Conservation (phyloP, 306 rosid genomes). For the Begonia masoniana region DNA sequence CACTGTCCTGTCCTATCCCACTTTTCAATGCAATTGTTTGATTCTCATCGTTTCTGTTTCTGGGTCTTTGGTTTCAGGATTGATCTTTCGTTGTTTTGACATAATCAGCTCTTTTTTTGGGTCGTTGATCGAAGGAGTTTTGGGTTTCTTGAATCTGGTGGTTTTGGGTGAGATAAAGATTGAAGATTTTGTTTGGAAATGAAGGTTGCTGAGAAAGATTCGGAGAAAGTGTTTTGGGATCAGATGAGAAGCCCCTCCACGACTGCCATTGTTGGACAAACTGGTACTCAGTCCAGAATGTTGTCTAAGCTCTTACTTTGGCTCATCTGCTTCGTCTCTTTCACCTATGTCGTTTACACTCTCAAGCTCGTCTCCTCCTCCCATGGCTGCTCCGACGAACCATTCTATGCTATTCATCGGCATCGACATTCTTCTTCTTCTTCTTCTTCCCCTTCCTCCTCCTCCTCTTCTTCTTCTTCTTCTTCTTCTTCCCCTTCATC, state of each 20-base stretch:
- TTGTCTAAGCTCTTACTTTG: constrained; percentile 46
- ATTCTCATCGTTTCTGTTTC: neutral
- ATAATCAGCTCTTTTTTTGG: neutral
- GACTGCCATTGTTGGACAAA: constrained; percentile 19
- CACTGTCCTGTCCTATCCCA: constrained; percentile 6
- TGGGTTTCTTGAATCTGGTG: neutral
- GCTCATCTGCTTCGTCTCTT: constrained; percentile 56
- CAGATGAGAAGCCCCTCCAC: constrained; percentile 35
- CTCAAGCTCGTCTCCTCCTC: constrained; percentile 54
- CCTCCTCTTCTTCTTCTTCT: constrained; percentile 2
- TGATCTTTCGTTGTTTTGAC: neutral
- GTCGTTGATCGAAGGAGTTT: neutral
- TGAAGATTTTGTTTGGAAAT: constrained; percentile 15
- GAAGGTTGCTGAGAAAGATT: constrained; percentile 45
- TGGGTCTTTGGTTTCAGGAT: neutral
- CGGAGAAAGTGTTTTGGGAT: constrained; percentile 58
- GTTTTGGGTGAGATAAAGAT: neutral
- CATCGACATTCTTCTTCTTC: constrained; percentile 8
- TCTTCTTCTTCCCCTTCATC: neutral
- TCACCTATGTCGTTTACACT: constrained; percentile 59
- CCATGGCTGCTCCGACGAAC: constrained; percentile 32
- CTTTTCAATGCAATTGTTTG: neutral
- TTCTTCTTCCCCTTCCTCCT: neutral
- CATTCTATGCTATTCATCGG: constrained; percentile 17
- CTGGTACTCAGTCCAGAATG: constrained; percentile 19